Evolutionary conservation across 805 yeast genomes (phyloP).

Genomic region (Dipodascus albidus): DNA sequence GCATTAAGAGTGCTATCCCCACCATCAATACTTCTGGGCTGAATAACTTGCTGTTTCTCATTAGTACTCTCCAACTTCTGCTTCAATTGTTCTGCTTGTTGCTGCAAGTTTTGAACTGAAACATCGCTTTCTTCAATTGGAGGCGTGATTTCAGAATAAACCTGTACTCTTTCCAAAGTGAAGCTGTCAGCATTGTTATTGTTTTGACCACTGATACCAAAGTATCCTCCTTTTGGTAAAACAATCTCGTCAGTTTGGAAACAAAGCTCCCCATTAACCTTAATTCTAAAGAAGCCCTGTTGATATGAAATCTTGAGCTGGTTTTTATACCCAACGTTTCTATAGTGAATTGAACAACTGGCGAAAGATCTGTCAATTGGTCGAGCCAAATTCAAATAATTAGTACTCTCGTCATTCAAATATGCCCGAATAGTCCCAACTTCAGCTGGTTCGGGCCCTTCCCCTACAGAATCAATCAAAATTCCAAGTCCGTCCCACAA

Average conservation of each 20-base stretch:
- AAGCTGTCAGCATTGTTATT: slow-evolving; percentile 15
- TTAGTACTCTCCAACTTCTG: background rate
- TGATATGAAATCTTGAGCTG: slow-evolving; percentile 24
- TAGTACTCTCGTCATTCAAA: slow-evolving; percentile 27
- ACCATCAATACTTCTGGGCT: background rate
- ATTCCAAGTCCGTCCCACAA: slow-evolving; percentile 31
- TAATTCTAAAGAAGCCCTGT: slow-evolving; percentile 22
- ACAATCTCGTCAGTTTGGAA: slow-evolving; percentile 23
- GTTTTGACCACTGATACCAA: slow-evolving; percentile 26
- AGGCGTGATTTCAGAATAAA: slow-evolving; percentile 7
- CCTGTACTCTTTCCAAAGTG: slow-evolving; percentile 10
- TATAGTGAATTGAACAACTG: slow-evolving; percentile 26
- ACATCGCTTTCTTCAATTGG: background rate
- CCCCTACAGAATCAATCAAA: slow-evolving; percentile 26
- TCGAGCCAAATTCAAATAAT: slow-evolving; percentile 15
- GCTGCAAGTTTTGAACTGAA: background rate
- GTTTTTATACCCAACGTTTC: slow-evolving; percentile 24
- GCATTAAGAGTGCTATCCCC: background rate
- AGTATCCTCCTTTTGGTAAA: slow-evolving; percentile 23
- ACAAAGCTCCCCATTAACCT: slow-evolving; percentile 28
- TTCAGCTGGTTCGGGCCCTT: slow-evolving; percentile 8
- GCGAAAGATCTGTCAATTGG: slow-evolving; percentile 25
- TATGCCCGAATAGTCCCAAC: slow-evolving; percentile 28
- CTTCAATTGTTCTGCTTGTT: background rate
- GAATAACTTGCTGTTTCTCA: background rate